Base-by-base conservation (phyloP, 106 monocot genomes). In the Xerophyta viscosa region DNA sequence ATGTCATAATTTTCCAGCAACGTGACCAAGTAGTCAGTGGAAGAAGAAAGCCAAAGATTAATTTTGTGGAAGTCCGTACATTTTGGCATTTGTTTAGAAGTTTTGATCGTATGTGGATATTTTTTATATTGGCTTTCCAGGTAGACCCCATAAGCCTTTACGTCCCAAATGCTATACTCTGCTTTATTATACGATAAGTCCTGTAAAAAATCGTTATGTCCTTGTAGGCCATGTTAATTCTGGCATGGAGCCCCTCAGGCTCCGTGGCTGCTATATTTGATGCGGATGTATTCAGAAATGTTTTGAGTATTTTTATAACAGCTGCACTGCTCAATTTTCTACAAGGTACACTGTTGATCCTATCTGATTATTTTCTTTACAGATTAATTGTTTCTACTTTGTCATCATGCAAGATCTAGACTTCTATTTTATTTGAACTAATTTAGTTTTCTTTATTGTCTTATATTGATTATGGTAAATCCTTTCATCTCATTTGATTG, bases 101-200 rank as follows among this genome's bases (percentile, higher is more conserved):
- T 67, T 94, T 94, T 88, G 94, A 94, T 68, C 88, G 94, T 15
- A 84, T 94, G 88, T 94, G 94, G 94, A 71, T 56, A 26, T 94
- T 94, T 54, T 88, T 81, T 52, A 81, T 79, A 66, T 57, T 94
- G 57, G 94, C 84, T 29, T 81, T 94, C 50, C 94, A 88, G 94
- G 94, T 88, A 72, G 1, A 15, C 15, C 31, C 37, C 28, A 18
- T 15, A n/a, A n/a, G n/a, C n/a, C n/a, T n/a, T n/a, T n/a, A n/a
- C n/a, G n/a, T n/a, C n/a, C n/a, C n/a, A n/a, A n/a, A n/a, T n/a
- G n/a, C n/a, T n/a, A n/a, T n/a, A n/a, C n/a, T n/a, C n/a, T n/a
- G n/a, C n/a, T n/a, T n/a, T n/a, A n/a, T n/a, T n/a, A n/a, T n/a
- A n/a, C n/a, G n/a, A n/a, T n/a, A n/a, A n/a, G n/a, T n/a, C n/a